Conservation (phyloP, 2,329 filamentous ascomycete species). For the Neocatenulostroma microsporum region DNA sequence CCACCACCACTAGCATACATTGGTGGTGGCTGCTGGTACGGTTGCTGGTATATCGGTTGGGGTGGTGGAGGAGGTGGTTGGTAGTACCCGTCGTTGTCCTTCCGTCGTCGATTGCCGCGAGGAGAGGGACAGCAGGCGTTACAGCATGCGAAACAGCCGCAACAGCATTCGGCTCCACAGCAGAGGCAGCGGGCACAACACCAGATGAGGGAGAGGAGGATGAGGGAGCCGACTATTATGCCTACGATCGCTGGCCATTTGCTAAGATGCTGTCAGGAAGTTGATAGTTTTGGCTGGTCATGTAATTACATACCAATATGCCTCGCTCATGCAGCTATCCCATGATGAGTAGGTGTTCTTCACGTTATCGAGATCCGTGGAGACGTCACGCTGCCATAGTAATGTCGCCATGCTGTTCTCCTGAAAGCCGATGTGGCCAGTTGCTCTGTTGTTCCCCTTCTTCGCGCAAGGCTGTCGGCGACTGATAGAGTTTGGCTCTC, state of each 20-base stretch:
- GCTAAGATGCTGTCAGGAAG: no score
- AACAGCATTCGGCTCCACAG: slow-evolving; percentile 72
- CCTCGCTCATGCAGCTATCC: slow-evolving; percentile 81
- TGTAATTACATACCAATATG: slow-evolving; percentile 95
- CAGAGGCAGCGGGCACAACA: slow-evolving; percentile 75
- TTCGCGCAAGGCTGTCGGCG: no score
- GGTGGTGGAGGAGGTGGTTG: slow-evolving; percentile 48
- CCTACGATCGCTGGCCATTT: slow-evolving; percentile 80
- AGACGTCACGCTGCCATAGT: slow-evolving; percentile 16
- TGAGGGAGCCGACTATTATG: slow-evolving; percentile 67
- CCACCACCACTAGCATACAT: slow-evolving; percentile 21
- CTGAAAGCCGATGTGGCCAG: no score
- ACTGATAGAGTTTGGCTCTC: no score
- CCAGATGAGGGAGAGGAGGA: slow-evolving; percentile 66
- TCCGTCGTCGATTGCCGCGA: slow-evolving; percentile 31
- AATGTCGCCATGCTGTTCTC: slow-evolving; percentile 12
- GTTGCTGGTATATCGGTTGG: slow-evolving; percentile 25
- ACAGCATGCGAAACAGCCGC: slow-evolving; percentile 60
- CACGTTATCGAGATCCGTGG: slow-evolving; percentile 18
- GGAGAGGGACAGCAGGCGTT: slow-evolving; percentile 62
- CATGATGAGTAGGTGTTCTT: slow-evolving; percentile 72
- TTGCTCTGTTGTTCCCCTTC: no score
- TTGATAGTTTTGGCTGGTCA: no score
- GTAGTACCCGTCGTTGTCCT: slow-evolving; percentile 56
- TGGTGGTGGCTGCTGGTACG: slow-evolving; percentile 32